Evolutionary conservation across 345 rosid genomes (phyloP), one percentile per base, ranked within the genome.

Genomic region (Corchorus olitorius): DNA sequence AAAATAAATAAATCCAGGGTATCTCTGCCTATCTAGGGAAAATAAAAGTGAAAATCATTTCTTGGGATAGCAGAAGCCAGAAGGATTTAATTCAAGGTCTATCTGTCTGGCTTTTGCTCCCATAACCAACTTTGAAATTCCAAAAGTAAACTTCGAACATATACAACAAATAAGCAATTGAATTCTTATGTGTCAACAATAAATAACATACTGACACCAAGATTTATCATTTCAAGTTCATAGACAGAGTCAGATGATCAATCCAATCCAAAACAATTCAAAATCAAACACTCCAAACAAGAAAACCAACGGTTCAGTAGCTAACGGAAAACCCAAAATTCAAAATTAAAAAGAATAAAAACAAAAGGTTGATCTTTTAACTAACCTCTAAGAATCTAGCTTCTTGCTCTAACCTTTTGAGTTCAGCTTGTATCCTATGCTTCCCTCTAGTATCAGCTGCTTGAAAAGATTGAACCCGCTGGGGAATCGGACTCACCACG

Each of bases 341-440:
- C 19, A 34, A 33, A 27, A 3, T 3, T 17, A 58, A 19, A n/a
- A 20, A 62, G 37, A 60, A 22, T 11, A 60, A 60, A 60, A 34
- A 3, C 41, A 5, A 60, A 46, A 46, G 2, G 14, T 6, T 4
- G 33, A 48, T 70, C 12, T 17, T 70, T 50, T 50, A 27, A 74
- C 77, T 16, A 46, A 62, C 77, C 77, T 62, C 60, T 34, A 74
- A 61, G 48, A 46, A 74, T 62, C 70, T 74, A 74, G 77, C 59
- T 49, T 62, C 77, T 49, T 74, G 70, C 60, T 74, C 77, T 60
- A 74, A 34, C 59, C 77, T 50, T 74, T 49, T 62, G 69, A 74
- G 60, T 74, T 74, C 77, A 34, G 70, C 77, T 62, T 74, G 77
- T 34, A 74, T 74, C 70, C 77, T 74, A 61, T 74, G 77, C 66